Conservation (phyloP, 2,329 filamentous ascomycete species). For the Hirsutella thompsonii region DNA sequence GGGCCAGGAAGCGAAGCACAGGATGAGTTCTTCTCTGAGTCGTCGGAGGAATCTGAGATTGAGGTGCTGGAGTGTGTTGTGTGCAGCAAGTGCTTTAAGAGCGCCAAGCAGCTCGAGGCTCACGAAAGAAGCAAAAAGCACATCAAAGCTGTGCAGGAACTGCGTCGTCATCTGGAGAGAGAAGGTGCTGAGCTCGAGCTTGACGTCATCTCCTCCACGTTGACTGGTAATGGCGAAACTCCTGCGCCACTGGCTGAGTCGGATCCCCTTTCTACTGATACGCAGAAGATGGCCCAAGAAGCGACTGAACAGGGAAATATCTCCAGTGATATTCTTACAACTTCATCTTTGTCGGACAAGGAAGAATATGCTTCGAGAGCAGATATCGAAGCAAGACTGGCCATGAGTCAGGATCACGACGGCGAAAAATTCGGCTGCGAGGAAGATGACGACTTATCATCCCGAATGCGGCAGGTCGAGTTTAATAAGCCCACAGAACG, state of each 20-base stretch:
- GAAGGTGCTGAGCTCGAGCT: constrained; percentile 55
- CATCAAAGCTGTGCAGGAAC: constrained; percentile 66
- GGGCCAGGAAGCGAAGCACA: constrained; percentile 39
- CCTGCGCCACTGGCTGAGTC: background rate
- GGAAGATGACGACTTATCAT: constrained; percentile 2
- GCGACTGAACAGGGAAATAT: too few species aligned
- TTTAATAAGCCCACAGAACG: constrained; percentile 12
- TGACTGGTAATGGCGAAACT: background rate
- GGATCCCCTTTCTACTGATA: too few species aligned
- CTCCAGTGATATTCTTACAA: too few species aligned
- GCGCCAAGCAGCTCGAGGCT: constrained; percentile 78
- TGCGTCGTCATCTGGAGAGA: constrained; percentile 71
- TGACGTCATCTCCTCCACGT: constrained; percentile 7
- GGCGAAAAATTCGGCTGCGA: constrained; percentile 1
- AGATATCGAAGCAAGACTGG: constrained; percentile 27
- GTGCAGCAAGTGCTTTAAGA: constrained; percentile 75
- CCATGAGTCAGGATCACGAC: background rate
- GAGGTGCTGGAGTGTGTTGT: constrained; percentile 61
- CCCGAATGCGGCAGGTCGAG: constrained; percentile 10
- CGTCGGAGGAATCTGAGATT: constrained; percentile 37
- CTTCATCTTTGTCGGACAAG: constrained; percentile 1
- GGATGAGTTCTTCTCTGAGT: constrained; percentile 50
- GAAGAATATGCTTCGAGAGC: constrained; percentile 36
- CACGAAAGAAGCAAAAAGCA: constrained; percentile 98
- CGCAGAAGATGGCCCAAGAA: background rate